Base-by-base conservation (phyloP, 2,329 filamentous ascomycete genomes). In the Aspergillus sp. region DNA sequence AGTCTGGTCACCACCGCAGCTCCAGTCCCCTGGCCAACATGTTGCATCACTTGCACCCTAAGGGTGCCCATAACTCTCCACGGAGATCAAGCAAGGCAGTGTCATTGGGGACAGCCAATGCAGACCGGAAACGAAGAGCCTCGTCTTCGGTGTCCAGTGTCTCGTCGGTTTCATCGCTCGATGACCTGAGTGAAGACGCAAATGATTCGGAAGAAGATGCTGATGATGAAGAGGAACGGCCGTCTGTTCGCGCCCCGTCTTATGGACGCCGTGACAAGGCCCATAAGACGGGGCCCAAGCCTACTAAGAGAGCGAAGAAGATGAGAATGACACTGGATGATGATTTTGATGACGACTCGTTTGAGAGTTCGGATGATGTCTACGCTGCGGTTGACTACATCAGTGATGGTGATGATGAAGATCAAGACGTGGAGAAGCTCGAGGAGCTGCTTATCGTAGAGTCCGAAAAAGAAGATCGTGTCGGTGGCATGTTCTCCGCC, bases 381-480 rank as follows among this genome's bases (percentile, higher is more conserved):
- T 89, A 90, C 64, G 86, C 82, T 2, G 85, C 76, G 32, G 84
- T 94, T 47, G 86, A 91, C 60, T 81, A 89, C 40, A 85, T 94
- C 48, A 87, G 80, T 53, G 87, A 90, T 56, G 84, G 81, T 8
- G 87, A 90, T 49, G 84, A 88, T 51, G 87, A 91, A 63, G 85
- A 91, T 65, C 81, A 86, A 52, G 81, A 87, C 74, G 81, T 91
- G 44, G 79, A 86, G 59, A 80, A 83, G 74, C 77, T 82, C 72
- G 88, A 93, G 77, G 87, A 90, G 71, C 77, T 82, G 64, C 80
- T 84, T 54, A 88, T 90, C 49, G 73, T 87, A 31, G 62, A 67
- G 40, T 68, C 66, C 6, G 67, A 70, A 43, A 60, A 62, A 44
- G 62, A 66, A 34, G 55, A 64, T 27, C 56, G 51, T 2, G 31